Base-by-base conservation (phyloP, 306 rosid species). In the Vicia faba region DNA sequence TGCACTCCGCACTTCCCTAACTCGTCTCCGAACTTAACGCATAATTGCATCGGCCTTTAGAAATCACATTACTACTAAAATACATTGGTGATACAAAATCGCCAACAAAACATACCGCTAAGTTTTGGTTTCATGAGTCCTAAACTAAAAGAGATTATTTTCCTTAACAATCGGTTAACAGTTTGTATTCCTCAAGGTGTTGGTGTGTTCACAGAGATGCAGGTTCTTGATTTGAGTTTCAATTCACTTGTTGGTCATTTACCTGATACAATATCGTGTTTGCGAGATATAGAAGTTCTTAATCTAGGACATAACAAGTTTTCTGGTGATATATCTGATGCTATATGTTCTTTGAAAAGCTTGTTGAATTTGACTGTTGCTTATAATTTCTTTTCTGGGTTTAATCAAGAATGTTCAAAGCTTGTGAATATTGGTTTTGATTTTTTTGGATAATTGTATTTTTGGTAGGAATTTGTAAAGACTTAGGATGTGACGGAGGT, bases 151-250 rank as follows among this genome's bases (percentile, higher is more conserved):
- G 98, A 92, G 80, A 86, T 92, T 57, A 53, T 92, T 41, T 82
- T 93, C 20, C 73, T 93, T 6, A 93, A 93, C 71, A 93, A 93
- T 64, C 83, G 72, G 69, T 56, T 93, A 49, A 82, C 97, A 2
- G 99, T 97, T 26, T 93, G 99, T 76, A 80, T 93, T 28, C 99
- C 99, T 0, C 79, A 90, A 63, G 96, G 92, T 31, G 75, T 93
- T 5, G 99, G 97, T 8, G 53, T 93, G 0, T 93, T 88, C 66
- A 81, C 88, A 9, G 91, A 88, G 38, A 70, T 90, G 78, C 82
- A 93, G 60, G 99, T 93, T 15, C 64, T 93, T 3, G 99, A 93
- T 78, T 83, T 82, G 51, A 93, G 99, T 69, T 86, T 54, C 41
- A 93, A 93, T 59, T 82, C 99, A 2, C 73, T 93, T 4, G 70